phyloP scores from a whole-genome alignment of 2,329 filamentous ascomycete species.

The Trichoderma sp. region DNA sequence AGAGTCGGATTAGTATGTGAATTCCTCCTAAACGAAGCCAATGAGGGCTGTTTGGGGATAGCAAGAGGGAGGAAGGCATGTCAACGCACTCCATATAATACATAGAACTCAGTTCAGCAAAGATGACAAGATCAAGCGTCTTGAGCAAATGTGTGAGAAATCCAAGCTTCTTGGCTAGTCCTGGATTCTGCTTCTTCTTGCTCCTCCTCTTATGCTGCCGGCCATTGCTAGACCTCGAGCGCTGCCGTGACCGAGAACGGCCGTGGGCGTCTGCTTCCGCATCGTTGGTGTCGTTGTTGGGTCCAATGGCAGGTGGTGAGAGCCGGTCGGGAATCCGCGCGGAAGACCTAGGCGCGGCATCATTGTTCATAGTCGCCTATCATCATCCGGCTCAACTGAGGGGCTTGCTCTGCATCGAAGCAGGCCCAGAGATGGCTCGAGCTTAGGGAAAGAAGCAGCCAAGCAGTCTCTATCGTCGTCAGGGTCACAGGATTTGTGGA shows the following conservation, averaged over 20 bases:
- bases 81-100: constrained; percentile 67
- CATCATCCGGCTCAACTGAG: constrained; percentile 39
- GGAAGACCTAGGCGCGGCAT: constrained; percentile 47
- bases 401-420: constrained; percentile 27
- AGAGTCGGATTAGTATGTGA: background rate
- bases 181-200: constrained; percentile 42
- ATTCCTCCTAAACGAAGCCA: background rate
- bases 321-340: constrained; percentile 35
- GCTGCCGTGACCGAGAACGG: constrained; percentile 24
- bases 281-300: constrained; percentile 25
- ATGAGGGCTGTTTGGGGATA: background rate
- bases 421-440: constrained; percentile 13
- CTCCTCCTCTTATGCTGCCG: constrained; percentile 42
- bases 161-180: constrained; percentile 59
- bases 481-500: background rate
- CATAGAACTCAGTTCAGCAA: constrained; percentile 63
- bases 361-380: constrained; percentile 54
- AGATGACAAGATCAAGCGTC: constrained; percentile 64
- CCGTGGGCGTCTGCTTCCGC: constrained; percentile 7
- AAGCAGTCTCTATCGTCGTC: background rate
- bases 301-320: constrained; percentile 24
- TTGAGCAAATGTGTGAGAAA: constrained; percentile 62
- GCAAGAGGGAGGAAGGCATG: background rate
- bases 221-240: constrained; percentile 29
- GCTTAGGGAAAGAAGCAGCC: background rate